phyloP scores from a whole-genome alignment of 1,284 basidiomycete species.

The Microbotryum intermedium region DNA sequence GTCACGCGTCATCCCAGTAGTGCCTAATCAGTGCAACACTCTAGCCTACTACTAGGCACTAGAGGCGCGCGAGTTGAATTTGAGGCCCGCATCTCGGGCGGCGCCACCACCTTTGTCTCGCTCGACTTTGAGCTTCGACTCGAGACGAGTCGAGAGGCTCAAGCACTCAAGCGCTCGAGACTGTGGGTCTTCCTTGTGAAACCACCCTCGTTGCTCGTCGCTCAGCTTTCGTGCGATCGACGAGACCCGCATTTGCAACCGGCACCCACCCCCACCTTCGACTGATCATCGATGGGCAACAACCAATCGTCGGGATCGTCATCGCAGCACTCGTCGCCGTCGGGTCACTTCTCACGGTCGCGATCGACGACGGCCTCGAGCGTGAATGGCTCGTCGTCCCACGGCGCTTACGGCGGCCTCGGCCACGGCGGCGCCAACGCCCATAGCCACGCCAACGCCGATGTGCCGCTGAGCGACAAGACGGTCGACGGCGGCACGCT shows the following conservation, averaged over 20 bases:
- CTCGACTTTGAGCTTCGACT: too few relatives aligned
- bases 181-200: too few relatives aligned
- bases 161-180: too few relatives aligned
- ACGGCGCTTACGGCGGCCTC: neutral
- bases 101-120: too few relatives aligned
- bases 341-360: neutral
- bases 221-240: too few relatives aligned
- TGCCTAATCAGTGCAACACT: too few relatives aligned
- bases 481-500: slow-evolving; percentile 61
- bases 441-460: neutral
- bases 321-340: neutral
- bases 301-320: slow-evolving; percentile 10
- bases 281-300: slow-evolving; percentile 17
- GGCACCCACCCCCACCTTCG: neutral
- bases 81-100: too few relatives aligned
- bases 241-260: neutral
- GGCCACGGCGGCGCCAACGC: slow-evolving; percentile 2
- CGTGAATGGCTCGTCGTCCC: neutral
- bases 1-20: too few relatives aligned
- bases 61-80: too few relatives aligned
- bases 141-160: too few relatives aligned
- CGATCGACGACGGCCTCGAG: neutral
- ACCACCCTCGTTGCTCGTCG: too few relatives aligned
- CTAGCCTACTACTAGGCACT: too few relatives aligned
- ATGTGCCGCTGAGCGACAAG: neutral